A percentile compares a stretch with the other conserved stretches of the same genome.
Evolutionary conservation across 345 rosid species (phyloP).

Genomic region (Eucalyptus guilfoylei): DNA sequence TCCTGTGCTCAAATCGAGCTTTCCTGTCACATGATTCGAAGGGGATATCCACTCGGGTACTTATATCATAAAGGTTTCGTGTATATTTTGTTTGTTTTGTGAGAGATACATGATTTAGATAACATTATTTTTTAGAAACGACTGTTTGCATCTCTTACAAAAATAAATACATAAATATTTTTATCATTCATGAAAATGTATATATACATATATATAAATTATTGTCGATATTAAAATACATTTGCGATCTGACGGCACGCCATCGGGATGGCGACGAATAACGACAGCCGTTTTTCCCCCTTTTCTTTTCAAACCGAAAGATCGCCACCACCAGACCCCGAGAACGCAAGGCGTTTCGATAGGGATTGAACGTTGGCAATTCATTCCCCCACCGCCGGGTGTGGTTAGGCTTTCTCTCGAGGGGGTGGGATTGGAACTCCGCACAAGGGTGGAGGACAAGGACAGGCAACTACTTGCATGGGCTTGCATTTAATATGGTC

Average conservation of each 20-base stretch:
- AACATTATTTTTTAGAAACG: rapidly evolving
- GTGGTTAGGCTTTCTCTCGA: not conserved
- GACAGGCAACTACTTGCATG: not conserved
- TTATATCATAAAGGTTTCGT: no score
- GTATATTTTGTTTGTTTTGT: no score
- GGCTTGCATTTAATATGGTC: not conserved
- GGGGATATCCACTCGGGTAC: not conserved
- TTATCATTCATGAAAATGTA: no score
- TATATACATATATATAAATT: no score
- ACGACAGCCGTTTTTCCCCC: not conserved
- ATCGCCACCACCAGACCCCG: not conserved
- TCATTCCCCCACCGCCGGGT: not conserved
- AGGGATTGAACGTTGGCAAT: not conserved
- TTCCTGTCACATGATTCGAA: not conserved
- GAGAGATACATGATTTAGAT: not conserved
- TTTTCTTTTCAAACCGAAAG: not conserved
- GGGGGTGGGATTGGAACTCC: not conserved
- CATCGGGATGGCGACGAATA: not conserved
- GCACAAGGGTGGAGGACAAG: not conserved
- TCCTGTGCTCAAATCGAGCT: not conserved
- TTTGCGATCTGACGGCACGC: not conserved
- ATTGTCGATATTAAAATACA: not conserved
- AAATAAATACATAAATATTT: not conserved
- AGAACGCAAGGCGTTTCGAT: not conserved
- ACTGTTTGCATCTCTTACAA: rapidly evolving